These are phyloP conservation scores for Stagonosporopsis rhizophila DNA, from an alignment of 2,329 filamentous ascomycete genomes.

Conservation along the genomic window DNA sequence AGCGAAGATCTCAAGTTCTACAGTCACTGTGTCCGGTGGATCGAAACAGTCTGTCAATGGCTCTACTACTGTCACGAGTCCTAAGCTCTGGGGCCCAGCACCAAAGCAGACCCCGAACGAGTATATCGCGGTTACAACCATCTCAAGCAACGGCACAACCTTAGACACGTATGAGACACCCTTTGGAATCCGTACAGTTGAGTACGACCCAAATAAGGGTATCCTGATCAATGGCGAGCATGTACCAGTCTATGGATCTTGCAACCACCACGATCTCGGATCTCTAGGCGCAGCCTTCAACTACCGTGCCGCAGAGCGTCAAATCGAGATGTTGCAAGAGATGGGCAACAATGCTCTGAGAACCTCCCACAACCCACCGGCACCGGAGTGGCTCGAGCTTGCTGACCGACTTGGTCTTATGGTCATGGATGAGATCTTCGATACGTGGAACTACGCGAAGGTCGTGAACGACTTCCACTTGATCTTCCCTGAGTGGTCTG, in stretches of 20 bases:
- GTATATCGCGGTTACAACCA: slow-evolving; percentile 56
- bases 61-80: slow-evolving; percentile 49
- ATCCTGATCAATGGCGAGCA: slow-evolving; percentile 57
- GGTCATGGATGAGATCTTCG: slow-evolving; percentile 63
- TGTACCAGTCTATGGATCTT: slow-evolving; percentile 56
- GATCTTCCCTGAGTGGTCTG: slow-evolving; percentile 62
- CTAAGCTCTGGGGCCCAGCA: slow-evolving; percentile 58
- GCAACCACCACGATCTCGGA: slow-evolving; percentile 62
- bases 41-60: slow-evolving; percentile 45
- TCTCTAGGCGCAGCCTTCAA: slow-evolving; percentile 61
- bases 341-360: slow-evolving; percentile 60
- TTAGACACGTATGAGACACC: slow-evolving; percentile 58
- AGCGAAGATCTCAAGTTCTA: slow-evolving; percentile 46
- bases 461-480: slow-evolving; percentile 58
- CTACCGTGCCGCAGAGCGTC: slow-evolving; percentile 56
- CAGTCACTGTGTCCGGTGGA: slow-evolving; percentile 41
- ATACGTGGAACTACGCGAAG: slow-evolving; percentile 57
- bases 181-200: slow-evolving; percentile 59
- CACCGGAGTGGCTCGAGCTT: slow-evolving; percentile 59
- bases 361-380: slow-evolving; percentile 63
- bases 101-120: slow-evolving; percentile 57
- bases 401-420: slow-evolving; percentile 59
- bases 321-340: slow-evolving; percentile 59
- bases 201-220: slow-evolving; percentile 52
- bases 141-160: slow-evolving; percentile 21